Evolutionary conservation across 2,329 filamentous ascomycete genomes (phyloP), one percentile per base, ranked within the genome.

Genomic region (Penicillium digitatum): DNA sequence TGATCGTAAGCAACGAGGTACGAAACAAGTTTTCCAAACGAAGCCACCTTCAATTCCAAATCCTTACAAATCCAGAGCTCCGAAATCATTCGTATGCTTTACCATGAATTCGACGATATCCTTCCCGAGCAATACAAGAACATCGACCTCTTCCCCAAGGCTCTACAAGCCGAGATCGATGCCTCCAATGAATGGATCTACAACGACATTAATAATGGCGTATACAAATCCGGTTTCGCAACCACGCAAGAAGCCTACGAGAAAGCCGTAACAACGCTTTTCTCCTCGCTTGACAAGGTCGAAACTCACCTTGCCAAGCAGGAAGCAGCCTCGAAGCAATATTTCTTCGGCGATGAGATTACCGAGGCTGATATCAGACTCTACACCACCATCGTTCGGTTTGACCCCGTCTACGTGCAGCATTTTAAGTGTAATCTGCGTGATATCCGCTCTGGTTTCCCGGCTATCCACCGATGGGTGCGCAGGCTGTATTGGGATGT

Each of bases 1-100:
- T 78, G 32, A 95, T 96, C 67, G 91, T 96, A 59, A 94, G 82
- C 82, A 96, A 96, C 64, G 92, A 96, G 81, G 90, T 77, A 59
- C 34, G 64, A 56, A n/a, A 22, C 27, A 51, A 26, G 9, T 12
- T 5, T 7, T 14, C 27, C 12, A n/a, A 20, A 50, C 16, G 12
- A 34, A 18, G 3, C 3, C 38, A 37, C n/a, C 14, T 14, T 8
- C 42, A 18, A 12, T 35, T 6, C 9, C 18, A 50, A 29, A 22
- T 10, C n/a, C 58, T 50, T 26, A 62, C 34, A 27, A 42, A 51
- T 24, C 14, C 58, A 76, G 74, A 79, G 88, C 73, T 86, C 87
- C 62, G 92, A 96, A 77, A 96, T 96, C 70, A 86, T 96, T 71
- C 86, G 92, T 69, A 95, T 96, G 89, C 79, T 96, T 58, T 89